A percentile compares a stretch with the other conserved stretches of the same genome.
phyloP scores from a whole-genome alignment of 176 grass and related monocot genomes.

The Triticum monococcum region DNA sequence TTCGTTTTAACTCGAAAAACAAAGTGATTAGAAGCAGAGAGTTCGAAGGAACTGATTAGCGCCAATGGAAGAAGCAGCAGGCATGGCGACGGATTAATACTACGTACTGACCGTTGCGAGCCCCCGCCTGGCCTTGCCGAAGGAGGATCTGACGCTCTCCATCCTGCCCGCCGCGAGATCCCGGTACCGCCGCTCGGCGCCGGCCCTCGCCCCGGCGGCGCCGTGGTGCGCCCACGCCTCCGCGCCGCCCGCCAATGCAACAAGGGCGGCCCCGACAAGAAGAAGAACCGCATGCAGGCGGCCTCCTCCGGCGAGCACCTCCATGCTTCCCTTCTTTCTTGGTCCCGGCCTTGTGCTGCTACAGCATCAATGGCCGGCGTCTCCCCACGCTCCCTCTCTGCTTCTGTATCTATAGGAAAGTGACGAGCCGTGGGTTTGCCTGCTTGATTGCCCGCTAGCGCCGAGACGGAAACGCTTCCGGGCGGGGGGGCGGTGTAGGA shows the following conservation, averaged over 20 bases:
- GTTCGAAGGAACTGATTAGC: background rate
- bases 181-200: conserved; percentile 40
- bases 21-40: background rate
- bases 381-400: background rate
- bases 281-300: background rate
- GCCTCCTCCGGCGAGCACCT: background rate
- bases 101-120: conserved; percentile 31
- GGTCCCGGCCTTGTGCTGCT: background rate
- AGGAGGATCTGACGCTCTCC: conserved; percentile 52
- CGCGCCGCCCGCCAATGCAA: background rate
- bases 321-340: background rate
- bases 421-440: background rate
- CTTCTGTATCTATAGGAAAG: background rate
- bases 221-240: conserved; percentile 2
- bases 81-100: background rate
- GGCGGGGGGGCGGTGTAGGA: background rate
- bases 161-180: conserved; percentile 40
- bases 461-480: background rate
- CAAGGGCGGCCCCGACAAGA: background rate
- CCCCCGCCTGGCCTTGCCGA: conserved; percentile 4
- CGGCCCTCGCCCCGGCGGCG: background rate
- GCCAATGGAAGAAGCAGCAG: background rate
- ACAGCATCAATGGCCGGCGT: conserved; percentile 12
- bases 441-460: background rate
- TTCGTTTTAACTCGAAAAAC: background rate